Base-by-base conservation (phyloP, 306 rosid species). In the Lotus japonicus region DNA sequence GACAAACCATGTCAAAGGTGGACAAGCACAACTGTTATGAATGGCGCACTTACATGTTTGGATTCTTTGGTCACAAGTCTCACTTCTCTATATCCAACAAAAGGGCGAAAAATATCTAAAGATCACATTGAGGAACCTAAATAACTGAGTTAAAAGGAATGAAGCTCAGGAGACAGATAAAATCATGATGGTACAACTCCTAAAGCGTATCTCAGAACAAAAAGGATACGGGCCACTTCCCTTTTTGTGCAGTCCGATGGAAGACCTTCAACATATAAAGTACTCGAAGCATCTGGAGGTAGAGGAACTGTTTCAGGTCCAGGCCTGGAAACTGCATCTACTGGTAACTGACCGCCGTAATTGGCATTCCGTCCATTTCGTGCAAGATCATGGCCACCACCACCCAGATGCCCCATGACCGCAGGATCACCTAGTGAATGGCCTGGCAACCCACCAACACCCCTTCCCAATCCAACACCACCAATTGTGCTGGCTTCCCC, bases 171-270 rank as follows among this genome's bases (percentile, higher is more conserved):
- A 80, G 33, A 78, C 26, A 39, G 42, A 69, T 63, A 21, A 56
- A 44, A 41, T 19, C 19, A 39, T 53, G 63, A 39, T 39, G 6
- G 53, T 41, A 38, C 19, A 71, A 77, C 6, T 72, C 61, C 13
- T 50, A 43, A 23, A 48, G 23, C 76, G 64, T 55, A 19, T 77
- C 58, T 14, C 57, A 56, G 36, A 28, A 60, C 46, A 31, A 16
- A 67, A 88, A 88, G 88, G 97, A 91, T 88, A 91, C 91, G 89
- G 14, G 97, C 89, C 72, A 91, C 97, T 81, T 91, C 97, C 71
- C 97, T 81, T 79, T 71, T 84, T 4, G 91, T 73, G 85, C 91
- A 73, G 80, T 91, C 96, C 54, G 92, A 58, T 50, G 95, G 97
- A 73, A 88, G 97, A 38, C 97, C 95, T 86, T 90, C 95, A 81